Evolutionary conservation across 2,329 filamentous ascomycete genomes (phyloP).

Genomic region (Hysterium pulicare): DNA sequence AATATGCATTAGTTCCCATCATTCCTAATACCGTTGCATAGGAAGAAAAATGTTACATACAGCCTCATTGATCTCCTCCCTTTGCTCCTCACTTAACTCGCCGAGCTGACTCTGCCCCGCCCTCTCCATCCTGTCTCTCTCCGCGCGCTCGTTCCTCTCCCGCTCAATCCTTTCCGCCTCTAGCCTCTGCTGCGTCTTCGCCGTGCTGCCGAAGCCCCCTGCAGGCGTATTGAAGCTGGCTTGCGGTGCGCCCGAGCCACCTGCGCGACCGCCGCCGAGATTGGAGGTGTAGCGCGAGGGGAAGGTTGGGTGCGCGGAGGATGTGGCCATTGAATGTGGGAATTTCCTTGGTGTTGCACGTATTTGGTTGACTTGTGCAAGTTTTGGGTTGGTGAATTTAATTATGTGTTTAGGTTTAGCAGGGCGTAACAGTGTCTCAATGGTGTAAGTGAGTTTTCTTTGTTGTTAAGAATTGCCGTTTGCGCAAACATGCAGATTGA

Average conservation of each 20-base stretch:
- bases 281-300: conserved; percentile 52
- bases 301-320: conserved; percentile 52
- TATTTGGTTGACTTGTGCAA: too few relatives aligned
- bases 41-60: conserved; percentile 52
- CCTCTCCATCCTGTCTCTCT: conserved; percentile 44
- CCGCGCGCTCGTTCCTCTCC: conserved; percentile 38
- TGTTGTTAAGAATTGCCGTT: too few relatives aligned
- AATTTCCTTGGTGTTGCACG: too few relatives aligned
- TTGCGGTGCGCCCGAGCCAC: conserved; percentile 20
- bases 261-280: conserved; percentile 42
- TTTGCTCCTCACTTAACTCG: conserved; percentile 77
- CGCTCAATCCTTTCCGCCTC: conserved; percentile 42
- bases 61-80: conserved; percentile 90
- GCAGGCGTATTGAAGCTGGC: conserved; percentile 29
- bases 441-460: too few relatives aligned
- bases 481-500: too few relatives aligned
- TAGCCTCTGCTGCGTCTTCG: conserved; percentile 37
- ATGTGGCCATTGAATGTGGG: conserved; percentile 47
- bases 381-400: conserved; percentile 10
- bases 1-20: conserved; percentile 3
- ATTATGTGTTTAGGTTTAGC: conserved; percentile 12
- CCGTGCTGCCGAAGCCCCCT: conserved; percentile 39
- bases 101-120: conserved; percentile 49
- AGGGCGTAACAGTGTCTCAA: too few relatives aligned
- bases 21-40: too few relatives aligned